These are phyloP conservation scores for Sclerotinia borealis DNA, from an alignment of 2,329 filamentous ascomycete genomes.

Conservation along the genomic window DNA sequence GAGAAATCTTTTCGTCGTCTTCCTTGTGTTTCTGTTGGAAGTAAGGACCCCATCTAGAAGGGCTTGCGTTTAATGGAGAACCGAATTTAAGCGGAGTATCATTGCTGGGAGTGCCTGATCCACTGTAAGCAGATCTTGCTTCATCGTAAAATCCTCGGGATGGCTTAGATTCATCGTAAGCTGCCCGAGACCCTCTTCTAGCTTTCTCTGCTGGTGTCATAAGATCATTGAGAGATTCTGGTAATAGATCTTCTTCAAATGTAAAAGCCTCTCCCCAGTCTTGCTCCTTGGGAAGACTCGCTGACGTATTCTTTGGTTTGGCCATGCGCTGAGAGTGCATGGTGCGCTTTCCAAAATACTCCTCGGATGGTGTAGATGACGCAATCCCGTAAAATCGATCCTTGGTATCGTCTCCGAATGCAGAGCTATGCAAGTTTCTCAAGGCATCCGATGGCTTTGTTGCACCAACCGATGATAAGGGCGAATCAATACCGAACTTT, in stretches of 20 bases:
- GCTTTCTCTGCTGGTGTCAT: conserved; percentile 63
- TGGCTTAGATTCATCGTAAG: conserved; percentile 40
- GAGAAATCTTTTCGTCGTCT: conserved; percentile 38
- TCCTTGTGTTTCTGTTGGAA: conserved; percentile 54
- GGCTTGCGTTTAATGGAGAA: conserved; percentile 52
- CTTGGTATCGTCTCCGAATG: conserved; percentile 53
- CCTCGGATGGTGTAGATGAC: conserved; percentile 43
- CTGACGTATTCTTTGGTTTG: conserved; percentile 62
- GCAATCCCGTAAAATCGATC: conserved; percentile 54
- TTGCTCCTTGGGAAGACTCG: conserved; percentile 60
- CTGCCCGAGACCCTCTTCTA: conserved; percentile 53
- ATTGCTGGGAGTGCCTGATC: conserved; percentile 38
- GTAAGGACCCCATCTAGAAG: conserved; percentile 54
- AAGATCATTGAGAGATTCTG: conserved; percentile 61
- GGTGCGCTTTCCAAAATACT: conserved; percentile 64
- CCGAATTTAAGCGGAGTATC: conserved; percentile 51
- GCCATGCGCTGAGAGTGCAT: conserved; percentile 63
- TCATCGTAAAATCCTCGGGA: conserved; percentile 52
- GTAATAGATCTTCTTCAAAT: conserved; percentile 86
- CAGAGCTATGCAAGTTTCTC: conserved; percentile 59
- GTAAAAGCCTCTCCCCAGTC: conserved; percentile 64
- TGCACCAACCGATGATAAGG: conserved; percentile 64
- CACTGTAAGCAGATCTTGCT: conserved; percentile 36
- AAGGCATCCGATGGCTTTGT: conserved; percentile 59
- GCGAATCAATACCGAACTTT: conserved; percentile 83